Conservation (phyloP, 306 rosid species). For the Vicia sativa region DNA sequence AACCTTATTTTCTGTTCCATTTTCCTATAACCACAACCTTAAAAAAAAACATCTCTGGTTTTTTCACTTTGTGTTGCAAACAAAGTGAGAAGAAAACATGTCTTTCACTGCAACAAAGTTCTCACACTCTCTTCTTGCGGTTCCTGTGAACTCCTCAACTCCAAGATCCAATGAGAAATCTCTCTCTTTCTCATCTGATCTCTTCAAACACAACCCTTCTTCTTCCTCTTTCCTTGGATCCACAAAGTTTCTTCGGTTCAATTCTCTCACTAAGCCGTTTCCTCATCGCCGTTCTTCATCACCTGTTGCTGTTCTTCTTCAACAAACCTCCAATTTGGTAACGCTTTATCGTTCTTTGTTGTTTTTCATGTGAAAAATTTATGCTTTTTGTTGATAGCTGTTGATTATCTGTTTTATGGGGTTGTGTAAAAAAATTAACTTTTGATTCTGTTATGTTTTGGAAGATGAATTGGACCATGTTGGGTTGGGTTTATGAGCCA, state of each 20-base stretch:
- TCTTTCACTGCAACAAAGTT: slow-evolving; percentile 68
- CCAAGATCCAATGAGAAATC: slow-evolving; percentile 82
- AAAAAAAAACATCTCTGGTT: background rate
- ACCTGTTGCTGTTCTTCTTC: slow-evolving; percentile 51
- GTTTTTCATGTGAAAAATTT: background rate
- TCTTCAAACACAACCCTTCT: slow-evolving; percentile 44
- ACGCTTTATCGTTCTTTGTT: slow-evolving; percentile 33
- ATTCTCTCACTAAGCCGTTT: slow-evolving; percentile 39
- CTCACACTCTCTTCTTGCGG: slow-evolving; percentile 50
- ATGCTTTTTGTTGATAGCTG: background rate
- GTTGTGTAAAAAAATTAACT: background rate
- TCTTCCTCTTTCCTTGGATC: slow-evolving; percentile 79
- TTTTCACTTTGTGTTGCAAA: background rate
- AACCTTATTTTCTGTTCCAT: slow-evolving; percentile 2
- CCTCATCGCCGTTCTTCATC: slow-evolving; percentile 47
- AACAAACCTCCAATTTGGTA: slow-evolving; percentile 38
- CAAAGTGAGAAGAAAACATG: slow-evolving; percentile 43
- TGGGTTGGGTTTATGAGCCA: slow-evolving; percentile 22
- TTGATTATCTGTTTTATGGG: slow-evolving; percentile 11
- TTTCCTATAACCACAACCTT: slow-evolving; percentile 20
- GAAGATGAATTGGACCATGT: slow-evolving; percentile 13
- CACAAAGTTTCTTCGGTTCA: slow-evolving; percentile 60
- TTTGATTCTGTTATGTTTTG: slow-evolving; percentile 22
- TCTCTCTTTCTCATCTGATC: slow-evolving; percentile 46
- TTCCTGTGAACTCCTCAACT: slow-evolving; percentile 50